Base-by-base conservation (phyloP, 768 basidiomycete species). In the Epithele typhae region DNA sequence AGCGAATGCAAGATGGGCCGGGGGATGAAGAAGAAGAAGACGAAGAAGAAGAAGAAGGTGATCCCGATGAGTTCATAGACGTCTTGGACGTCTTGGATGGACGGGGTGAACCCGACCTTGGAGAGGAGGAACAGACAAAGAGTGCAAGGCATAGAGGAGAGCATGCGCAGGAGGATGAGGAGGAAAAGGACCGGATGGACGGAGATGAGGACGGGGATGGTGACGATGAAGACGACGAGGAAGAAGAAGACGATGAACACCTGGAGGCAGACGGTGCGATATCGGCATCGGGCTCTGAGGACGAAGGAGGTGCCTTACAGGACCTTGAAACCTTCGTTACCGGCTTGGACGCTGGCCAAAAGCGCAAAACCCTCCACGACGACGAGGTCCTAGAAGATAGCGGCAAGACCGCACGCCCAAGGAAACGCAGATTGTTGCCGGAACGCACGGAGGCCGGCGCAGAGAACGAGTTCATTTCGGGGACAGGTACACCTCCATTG, bases 381-480 rank as follows among this genome's bases (percentile, higher is more conserved):
- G 66, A 62, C 7, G 64, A 62, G 1, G 52, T 43, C 5, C 57
- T 30, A 30, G 30, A 53, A 19, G 67, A 61, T 12, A 48, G 48
- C 2, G 55, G 58, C 2, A 65, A 59, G 7, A 55, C 56, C 12
- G 45, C 50, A 5, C 63, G 59, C 30, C 60, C 64, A 14, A 67
- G 72, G 42, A 87, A 84, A 60, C 73, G 84, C 36, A 79, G 87
- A 9, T 67, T 78, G 1, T 59, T 92, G 42, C 68, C 76, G 45
- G 91, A 92, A 58, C 77, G 77, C 41, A 91, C 84, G 2, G 85
- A 89, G 57, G 79, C 82, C 23, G 91, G 88, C 5, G 76, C 75
- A 24, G 92, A 93, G 61, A 82, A 81, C 56, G 91, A 92, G 58
- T 94, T 92, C 59, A 79, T 71, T n/a, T n/a, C n/a, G n/a, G n/a